These are phyloP conservation scores for Knoxdaviesia capensis DNA, from an alignment of 2,329 filamentous ascomycete species.

Conservation along the genomic window DNA sequence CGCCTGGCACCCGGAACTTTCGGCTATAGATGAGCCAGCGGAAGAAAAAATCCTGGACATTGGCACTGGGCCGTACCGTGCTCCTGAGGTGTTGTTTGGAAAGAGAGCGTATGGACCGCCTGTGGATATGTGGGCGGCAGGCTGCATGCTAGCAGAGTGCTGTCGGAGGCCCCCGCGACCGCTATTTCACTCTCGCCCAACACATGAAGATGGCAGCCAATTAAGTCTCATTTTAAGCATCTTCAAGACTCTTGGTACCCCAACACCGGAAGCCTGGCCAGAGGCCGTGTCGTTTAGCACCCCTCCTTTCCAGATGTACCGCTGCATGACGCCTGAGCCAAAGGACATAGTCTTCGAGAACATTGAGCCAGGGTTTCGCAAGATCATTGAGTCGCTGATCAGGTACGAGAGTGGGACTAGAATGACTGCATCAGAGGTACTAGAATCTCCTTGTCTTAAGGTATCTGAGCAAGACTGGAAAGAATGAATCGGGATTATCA, in stretches of 20 bases:
- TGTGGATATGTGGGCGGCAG: slow-evolving; percentile 80
- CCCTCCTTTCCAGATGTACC: slow-evolving; percentile 83
- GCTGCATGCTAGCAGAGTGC: slow-evolving; percentile 66
- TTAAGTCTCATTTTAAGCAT: slow-evolving; percentile 79
- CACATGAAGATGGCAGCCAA: slow-evolving; percentile 69
- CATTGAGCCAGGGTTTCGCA: slow-evolving; percentile 34
- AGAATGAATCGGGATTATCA: background rate
- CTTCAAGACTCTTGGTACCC: slow-evolving; percentile 80
- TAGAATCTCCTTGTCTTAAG: background rate
- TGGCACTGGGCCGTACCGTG: slow-evolving; percentile 76
- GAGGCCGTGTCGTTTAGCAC: slow-evolving; percentile 46
- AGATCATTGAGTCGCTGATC: slow-evolving; percentile 49
- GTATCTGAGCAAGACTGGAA: background rate
- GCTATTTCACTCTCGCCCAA: slow-evolving; percentile 61
- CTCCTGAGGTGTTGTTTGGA: slow-evolving; percentile 81
- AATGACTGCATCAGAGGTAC: slow-evolving; percentile 35
- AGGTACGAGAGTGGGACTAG: slow-evolving; percentile 48
- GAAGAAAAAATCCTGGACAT: slow-evolving; percentile 72
- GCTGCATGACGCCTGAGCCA: slow-evolving; percentile 41
- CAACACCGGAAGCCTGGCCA: slow-evolving; percentile 64
- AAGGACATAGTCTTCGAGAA: slow-evolving; percentile 55
- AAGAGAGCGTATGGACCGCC: slow-evolving; percentile 48
- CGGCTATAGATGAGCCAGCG: slow-evolving; percentile 41
- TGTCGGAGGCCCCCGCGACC: slow-evolving; percentile 32
- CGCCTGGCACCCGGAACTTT: slow-evolving; percentile 50